phyloP scores from a whole-genome alignment of 305 asterid genomes.

The Fraxinus greggii region DNA sequence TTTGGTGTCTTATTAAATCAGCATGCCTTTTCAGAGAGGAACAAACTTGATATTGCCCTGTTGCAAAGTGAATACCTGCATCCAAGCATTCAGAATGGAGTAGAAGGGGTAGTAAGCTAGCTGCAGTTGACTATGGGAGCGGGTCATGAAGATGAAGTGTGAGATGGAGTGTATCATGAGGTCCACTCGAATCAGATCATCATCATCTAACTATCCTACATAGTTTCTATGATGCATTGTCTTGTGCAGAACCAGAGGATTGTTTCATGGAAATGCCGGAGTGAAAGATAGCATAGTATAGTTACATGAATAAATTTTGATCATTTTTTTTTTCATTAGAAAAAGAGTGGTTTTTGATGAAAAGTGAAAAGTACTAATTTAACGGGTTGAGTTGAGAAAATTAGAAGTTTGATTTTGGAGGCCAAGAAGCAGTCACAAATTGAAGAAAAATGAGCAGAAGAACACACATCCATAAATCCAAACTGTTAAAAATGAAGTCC shows the following conservation, averaged over 20 bases:
- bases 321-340: background rate
- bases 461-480: background rate
- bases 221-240: background rate
- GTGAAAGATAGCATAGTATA: background rate
- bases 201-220: background rate
- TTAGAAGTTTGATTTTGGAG: background rate
- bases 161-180: background rate
- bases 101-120: background rate
- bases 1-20: background rate
- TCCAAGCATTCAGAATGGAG: background rate
- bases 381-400: background rate
- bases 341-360: background rate
- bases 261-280: background rate
- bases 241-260: background rate
- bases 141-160: background rate
- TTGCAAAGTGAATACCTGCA: background rate
- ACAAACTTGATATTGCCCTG: background rate
- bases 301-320: background rate
- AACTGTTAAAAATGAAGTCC: background rate
- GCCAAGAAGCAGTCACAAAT: background rate
- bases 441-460: background rate
- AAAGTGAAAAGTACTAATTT: background rate
- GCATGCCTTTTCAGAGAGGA: background rate
- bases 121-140: background rate
- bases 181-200: background rate